A percentile compares a stretch with the other conserved stretches of the same genome.
Evolutionary conservation across 257 asterid species (phyloP).

Genomic region (Penstemon barbatus): DNA sequence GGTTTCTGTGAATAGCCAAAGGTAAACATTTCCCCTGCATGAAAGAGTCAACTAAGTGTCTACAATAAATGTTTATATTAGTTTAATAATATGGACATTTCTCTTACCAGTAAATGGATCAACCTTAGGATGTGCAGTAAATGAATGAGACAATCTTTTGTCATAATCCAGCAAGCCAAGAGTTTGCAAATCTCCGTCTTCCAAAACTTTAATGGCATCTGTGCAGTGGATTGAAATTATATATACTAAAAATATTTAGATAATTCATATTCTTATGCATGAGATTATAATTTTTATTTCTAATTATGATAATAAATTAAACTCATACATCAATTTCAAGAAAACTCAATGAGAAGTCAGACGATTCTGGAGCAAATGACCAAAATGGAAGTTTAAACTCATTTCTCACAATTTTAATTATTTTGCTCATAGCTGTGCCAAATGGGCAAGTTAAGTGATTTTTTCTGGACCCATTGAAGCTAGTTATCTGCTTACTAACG

Average conservation of each 20-base stretch:
- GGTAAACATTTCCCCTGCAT: constrained; percentile 96
- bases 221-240: constrained; percentile 24
- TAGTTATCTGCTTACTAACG: too few species aligned
- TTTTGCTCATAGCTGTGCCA: too few species aligned
- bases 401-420: too few species aligned
- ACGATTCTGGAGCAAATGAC: too few species aligned
- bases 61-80: not conserved
- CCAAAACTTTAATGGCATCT: constrained; percentile 91
- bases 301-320: too few species aligned
- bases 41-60: constrained; percentile 25
- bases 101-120: constrained; percentile 88
- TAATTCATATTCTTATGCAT: not conserved
- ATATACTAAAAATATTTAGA: not conserved
- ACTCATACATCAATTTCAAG: not conserved
- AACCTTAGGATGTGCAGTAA: constrained; percentile 98
- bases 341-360: not conserved
- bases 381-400: too few species aligned
- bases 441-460: too few species aligned
- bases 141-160: constrained; percentile 80
- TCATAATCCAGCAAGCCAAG: constrained; percentile 95
- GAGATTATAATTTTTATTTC: not conserved
- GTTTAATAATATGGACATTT: constrained; percentile 2
- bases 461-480: too few species aligned
- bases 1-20: constrained; percentile 78
- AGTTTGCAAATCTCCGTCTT: constrained; percentile 97